These are phyloP conservation scores for Curvularia eragrostidis DNA, from an alignment of 2,329 filamentous ascomycete genomes.

Conservation along the genomic window DNA sequence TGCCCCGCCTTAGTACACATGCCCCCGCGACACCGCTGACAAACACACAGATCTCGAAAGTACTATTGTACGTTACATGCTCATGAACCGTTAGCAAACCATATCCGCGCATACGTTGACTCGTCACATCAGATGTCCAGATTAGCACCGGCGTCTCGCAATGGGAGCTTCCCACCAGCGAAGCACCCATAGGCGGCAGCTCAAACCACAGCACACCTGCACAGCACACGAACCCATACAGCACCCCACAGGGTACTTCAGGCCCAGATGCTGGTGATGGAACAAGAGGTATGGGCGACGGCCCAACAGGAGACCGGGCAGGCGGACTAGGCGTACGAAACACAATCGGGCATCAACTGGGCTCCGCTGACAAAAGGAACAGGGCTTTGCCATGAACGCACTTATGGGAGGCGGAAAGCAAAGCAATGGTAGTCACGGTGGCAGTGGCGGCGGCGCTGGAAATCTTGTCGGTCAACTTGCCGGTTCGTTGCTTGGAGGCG, in stretches of 20 bases:
- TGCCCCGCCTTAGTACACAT: constrained; percentile 25
- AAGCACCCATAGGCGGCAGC: constrained; percentile 68
- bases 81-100: background rate
- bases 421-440: constrained; percentile 41
- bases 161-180: constrained; percentile 74
- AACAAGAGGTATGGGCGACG: constrained; percentile 58
- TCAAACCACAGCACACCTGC: constrained; percentile 55
- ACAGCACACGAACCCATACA: constrained; percentile 67
- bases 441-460: constrained; percentile 41
- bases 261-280: constrained; percentile 51
- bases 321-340: constrained; percentile 68
- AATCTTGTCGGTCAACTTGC: constrained; percentile 62
- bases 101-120: constrained; percentile 1
- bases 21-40: constrained; percentile 37
- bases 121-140: constrained; percentile 60
- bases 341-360: constrained; percentile 7
- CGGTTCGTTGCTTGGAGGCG: constrained; percentile 53
- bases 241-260: constrained; percentile 54
- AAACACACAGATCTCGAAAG: constrained; percentile 43
- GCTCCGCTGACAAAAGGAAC: constrained; percentile 33
- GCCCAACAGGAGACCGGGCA: constrained; percentile 60
- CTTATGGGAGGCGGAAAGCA: constrained; percentile 53
- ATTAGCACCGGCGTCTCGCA: constrained; percentile 74
- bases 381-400: constrained; percentile 68
- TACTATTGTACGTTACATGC: constrained; percentile 47